phyloP scores from a whole-genome alignment of 73 alveolate genomes.

The Durusdinium trenchii region DNA sequence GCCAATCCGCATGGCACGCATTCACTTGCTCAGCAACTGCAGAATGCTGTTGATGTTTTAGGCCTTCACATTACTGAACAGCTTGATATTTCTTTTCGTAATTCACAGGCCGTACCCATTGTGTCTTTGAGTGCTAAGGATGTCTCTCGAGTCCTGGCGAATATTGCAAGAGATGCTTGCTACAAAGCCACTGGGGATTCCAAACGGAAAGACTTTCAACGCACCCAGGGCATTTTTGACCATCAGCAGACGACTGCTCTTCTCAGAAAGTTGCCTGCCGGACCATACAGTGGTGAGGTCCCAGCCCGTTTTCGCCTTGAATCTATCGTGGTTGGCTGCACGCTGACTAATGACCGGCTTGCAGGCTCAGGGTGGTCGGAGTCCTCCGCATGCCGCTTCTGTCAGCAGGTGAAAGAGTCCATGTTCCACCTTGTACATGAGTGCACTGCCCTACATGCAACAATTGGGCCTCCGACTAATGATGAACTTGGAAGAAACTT shows the following conservation, averaged over 20 bases:
- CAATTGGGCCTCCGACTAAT: not conserved
- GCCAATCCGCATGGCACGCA: not conserved
- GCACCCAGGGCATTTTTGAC: not conserved
- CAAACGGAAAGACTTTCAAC: not conserved
- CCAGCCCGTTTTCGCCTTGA: not conserved
- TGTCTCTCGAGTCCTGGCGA: not conserved
- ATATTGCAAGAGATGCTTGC: not conserved
- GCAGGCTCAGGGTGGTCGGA: not conserved
- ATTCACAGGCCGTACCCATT: not conserved
- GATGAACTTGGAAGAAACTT: not conserved
- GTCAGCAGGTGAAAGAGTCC: not conserved
- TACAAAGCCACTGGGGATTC: not conserved
- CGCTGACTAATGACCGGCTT: not conserved
- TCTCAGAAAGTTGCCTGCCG: not conserved
- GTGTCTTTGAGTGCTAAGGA: no score
- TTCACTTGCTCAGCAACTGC: no score
- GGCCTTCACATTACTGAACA: not conserved
- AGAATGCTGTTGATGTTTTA: not conserved
- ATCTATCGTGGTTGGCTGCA: not conserved
- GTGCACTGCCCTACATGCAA: not conserved
- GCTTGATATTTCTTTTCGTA: not conserved
- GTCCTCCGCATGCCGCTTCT: not conserved
- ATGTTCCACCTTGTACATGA: not conserved
- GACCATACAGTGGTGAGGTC: not conserved
- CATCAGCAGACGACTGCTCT: not conserved